Evolutionary conservation across 768 basidiomycete species (phyloP).

Genomic region (Mycena epipterygia): DNA sequence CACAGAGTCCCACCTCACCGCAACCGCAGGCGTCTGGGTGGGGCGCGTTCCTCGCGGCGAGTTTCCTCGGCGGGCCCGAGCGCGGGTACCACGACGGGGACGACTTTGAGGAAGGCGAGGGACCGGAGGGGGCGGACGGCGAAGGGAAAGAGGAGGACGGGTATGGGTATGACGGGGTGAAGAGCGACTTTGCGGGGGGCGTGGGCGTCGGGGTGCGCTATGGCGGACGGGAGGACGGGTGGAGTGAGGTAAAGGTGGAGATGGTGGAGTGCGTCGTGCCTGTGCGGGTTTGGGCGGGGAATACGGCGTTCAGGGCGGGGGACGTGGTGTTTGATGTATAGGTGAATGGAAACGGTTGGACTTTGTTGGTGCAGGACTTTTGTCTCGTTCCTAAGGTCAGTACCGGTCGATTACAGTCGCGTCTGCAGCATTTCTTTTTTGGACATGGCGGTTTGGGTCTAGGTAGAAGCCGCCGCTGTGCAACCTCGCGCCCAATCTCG

Average conservation of each 20-base stretch:
- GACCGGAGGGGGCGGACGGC: conserved; percentile 39
- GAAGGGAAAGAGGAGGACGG: conserved; percentile 42
- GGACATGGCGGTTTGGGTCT: no score
- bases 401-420: no score
- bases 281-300: conserved; percentile 89
- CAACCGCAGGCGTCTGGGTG: conserved; percentile 50
- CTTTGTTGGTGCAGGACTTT: no score
- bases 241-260: conserved; percentile 80
- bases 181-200: conserved; percentile 60
- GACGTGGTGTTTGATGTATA: conserved; percentile 85
- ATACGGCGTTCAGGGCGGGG: conserved; percentile 86
- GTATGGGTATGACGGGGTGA: conserved; percentile 67
- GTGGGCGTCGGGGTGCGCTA: conserved; percentile 65
- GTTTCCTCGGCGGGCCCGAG: conserved; percentile 45
- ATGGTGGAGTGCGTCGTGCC: conserved; percentile 96
- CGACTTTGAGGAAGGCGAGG: conserved; percentile 53
- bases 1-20: conserved; percentile 30
- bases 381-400: no score
- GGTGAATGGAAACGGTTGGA: background rate
- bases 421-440: no score
- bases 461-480: no score
- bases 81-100: conserved; percentile 74
- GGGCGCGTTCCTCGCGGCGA: conserved; percentile 57
- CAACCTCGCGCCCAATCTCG: conserved; percentile 72
- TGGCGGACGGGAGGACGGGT: conserved; percentile 70